Base-by-base conservation (phyloP, 768 basidiomycete species). In the Trametes maxima region DNA sequence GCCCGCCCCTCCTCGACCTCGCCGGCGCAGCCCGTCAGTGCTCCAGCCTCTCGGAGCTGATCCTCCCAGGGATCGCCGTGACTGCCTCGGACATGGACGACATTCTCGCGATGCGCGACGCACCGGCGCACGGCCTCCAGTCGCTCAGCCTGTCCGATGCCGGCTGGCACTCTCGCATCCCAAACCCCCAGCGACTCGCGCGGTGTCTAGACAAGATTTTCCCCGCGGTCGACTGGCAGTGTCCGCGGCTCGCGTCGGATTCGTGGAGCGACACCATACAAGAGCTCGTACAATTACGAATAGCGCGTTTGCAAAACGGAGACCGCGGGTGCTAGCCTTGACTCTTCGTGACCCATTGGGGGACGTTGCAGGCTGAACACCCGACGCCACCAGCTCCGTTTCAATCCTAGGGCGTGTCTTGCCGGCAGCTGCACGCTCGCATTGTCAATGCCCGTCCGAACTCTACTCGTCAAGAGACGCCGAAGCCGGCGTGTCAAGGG, bases 161-260 rank as follows among this genome's bases (percentile, higher is more conserved):
- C 47, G 62, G 62, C 7, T 44, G 36, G 35, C 2, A 28, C 24
- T 63, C 62, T 16, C n/a, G 17, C 44, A 58, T 63, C 35, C 51
- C 62, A 13, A 45, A 63, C 46, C 56, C 62, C 25, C 8, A 12
- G 39, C 46, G 28, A 1, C 37, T 63, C 16, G 62, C 62, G 8
- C 12, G 16, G 24, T 57, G 40, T 11, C 35, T 63, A 14, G 62
- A 63, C 46, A 28, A 22, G 33, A 51, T 58, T 10, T 63, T 57
- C 46, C 62, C 62, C 17, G 39, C 17, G 16, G 62, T 58, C 10
- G 56, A 63, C 28, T 63, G 62, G 62, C 51, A 21, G 24, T 58
- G 46, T 19, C 56, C 62, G 12, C 56, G 51, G 2, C 37, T 46
- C 44, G 52, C 51, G 11, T 47, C 56, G 24, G 56, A 57, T 21